Percentiles rank a stretch among this genome's conserved stretches.
phyloP scores from a whole-genome alignment of 345 rosid genomes.

The Pistacia integerrima region DNA sequence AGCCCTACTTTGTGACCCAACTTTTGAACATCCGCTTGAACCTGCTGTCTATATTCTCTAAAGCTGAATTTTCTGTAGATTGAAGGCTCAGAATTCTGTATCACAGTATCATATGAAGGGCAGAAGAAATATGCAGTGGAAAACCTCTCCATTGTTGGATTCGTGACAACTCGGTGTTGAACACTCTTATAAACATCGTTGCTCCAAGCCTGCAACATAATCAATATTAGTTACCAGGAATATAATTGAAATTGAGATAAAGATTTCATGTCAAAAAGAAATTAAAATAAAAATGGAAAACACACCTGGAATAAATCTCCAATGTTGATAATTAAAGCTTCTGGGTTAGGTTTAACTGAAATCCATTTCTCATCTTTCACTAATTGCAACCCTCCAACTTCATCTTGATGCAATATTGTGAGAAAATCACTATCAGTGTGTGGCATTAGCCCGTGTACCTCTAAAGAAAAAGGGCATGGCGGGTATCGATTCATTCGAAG shows the following conservation, averaged over 20 bases:
- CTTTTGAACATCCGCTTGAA: slow-evolving; percentile 75
- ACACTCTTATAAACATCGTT: slow-evolving; percentile 83
- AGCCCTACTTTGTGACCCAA: slow-evolving; percentile 87
- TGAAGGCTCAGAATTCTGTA: slow-evolving; percentile 52
- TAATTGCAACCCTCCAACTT: slow-evolving; percentile 89
- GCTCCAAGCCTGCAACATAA: slow-evolving; percentile 80
- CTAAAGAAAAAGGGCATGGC: slow-evolving; percentile 60
- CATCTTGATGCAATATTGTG: slow-evolving; percentile 83
- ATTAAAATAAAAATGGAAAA: slow-evolving; percentile 4
- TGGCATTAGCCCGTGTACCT: slow-evolving; percentile 76
- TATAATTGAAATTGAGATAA: not conserved
- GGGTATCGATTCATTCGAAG: slow-evolving; percentile 88
- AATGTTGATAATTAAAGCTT: slow-evolving; percentile 75
- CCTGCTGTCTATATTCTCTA: slow-evolving; percentile 68
- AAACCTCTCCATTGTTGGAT: slow-evolving; percentile 70
- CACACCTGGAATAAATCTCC: slow-evolving; percentile 89
- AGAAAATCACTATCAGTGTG: slow-evolving; percentile 98
- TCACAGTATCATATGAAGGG: slow-evolving; percentile 71
- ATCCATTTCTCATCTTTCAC: slow-evolving; percentile 82
- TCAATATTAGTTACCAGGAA: not conserved
- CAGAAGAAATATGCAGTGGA: slow-evolving; percentile 93
- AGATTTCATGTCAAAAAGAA: not conserved
- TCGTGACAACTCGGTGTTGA: slow-evolving; percentile 72
- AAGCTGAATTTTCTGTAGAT: slow-evolving; percentile 72
- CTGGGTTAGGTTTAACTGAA: slow-evolving; percentile 82